These are phyloP conservation scores for Pseudogymnoascus sp. DNA, from an alignment of 2,329 filamentous ascomycete genomes.

Conservation along the genomic window DNA sequence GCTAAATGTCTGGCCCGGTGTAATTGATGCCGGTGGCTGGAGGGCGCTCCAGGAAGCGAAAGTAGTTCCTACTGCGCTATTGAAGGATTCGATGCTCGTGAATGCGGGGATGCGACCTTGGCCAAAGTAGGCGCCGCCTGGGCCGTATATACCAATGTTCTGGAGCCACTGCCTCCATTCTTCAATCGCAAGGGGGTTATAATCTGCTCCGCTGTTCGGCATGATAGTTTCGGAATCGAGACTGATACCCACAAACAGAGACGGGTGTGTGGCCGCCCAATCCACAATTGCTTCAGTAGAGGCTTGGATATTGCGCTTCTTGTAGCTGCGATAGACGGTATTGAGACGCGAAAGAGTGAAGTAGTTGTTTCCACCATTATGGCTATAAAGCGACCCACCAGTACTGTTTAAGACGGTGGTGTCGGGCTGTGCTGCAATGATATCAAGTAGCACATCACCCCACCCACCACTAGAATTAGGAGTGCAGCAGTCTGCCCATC, in stretches of 20 bases:
- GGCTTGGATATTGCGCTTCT: constrained; percentile 16
- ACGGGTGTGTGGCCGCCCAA: constrained; percentile 11
- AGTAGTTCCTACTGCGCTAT: constrained; percentile 10
- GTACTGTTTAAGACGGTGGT: constrained; percentile 13
- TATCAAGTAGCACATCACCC: constrained; percentile 16
- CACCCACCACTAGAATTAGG: constrained; percentile 15
- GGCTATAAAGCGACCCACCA: background rate
- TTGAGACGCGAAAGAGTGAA: constrained; percentile 13
- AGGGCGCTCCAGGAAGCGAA: constrained; percentile 15
- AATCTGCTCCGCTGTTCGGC: constrained; percentile 12
- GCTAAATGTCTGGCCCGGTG: constrained; percentile 13
- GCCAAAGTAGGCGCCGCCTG: constrained; percentile 14
- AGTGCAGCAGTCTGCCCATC: constrained; percentile 18
- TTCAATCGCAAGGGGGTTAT: constrained; percentile 13
- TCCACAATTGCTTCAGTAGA: constrained; percentile 11
- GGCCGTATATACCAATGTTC: constrained; percentile 16
- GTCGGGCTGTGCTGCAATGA: constrained; percentile 14
- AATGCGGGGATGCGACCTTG: constrained; percentile 14
- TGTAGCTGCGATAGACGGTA: constrained; percentile 12
- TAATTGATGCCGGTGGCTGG: constrained; percentile 12
- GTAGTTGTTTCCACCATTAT: constrained; percentile 15
- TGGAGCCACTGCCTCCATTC: constrained; percentile 18
- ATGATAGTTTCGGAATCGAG: constrained; percentile 16
- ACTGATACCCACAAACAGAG: constrained; percentile 15
- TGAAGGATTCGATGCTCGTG: constrained; percentile 14